Conservation (phyloP, 495 filamentous ascomycete species). For the Penicillium herquei region DNA sequence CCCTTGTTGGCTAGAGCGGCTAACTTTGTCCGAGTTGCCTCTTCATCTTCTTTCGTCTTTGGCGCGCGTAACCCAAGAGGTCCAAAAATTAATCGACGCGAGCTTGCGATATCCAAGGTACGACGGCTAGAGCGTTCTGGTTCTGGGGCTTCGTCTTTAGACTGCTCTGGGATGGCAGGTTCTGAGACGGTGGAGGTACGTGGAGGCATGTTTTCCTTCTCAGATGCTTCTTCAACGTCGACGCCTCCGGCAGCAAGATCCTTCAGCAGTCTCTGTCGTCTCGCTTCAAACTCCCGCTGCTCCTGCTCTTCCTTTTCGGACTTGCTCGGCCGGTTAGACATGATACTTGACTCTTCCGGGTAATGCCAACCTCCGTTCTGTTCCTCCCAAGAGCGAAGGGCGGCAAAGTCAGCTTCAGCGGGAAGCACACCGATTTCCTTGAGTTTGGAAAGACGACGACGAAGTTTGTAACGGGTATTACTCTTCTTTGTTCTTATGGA, state of each 20-base stretch:
- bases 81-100: constrained; percentile 67
- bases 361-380: constrained; percentile 26
- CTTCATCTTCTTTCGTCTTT: constrained; percentile 65
- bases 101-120: constrained; percentile 62
- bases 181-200: constrained; percentile 7
- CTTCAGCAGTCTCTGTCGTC: constrained; percentile 48
- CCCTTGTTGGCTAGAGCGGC: constrained; percentile 28
- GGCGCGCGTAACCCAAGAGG: constrained; percentile 69
- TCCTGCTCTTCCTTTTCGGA: constrained; percentile 21
- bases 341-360: constrained; percentile 18
- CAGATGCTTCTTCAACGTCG: constrained; percentile 38
- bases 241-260: constrained; percentile 52
- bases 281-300: constrained; percentile 47
- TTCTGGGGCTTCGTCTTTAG: constrained; percentile 23
- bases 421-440: constrained; percentile 51
- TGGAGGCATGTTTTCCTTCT: constrained; percentile 37
- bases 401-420: constrained; percentile 43
- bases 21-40: constrained; percentile 57
- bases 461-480: constrained; percentile 52
- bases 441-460: constrained; percentile 46
- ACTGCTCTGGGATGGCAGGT: constrained; percentile 5
- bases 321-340: constrained; percentile 11
- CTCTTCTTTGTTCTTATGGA: constrained; percentile 50
- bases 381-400: constrained; percentile 42
- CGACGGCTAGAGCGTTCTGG: constrained; percentile 34